Base-by-base conservation (phyloP, 352 stramenopile genomes). In the Elongisporangium undulatum region DNA sequence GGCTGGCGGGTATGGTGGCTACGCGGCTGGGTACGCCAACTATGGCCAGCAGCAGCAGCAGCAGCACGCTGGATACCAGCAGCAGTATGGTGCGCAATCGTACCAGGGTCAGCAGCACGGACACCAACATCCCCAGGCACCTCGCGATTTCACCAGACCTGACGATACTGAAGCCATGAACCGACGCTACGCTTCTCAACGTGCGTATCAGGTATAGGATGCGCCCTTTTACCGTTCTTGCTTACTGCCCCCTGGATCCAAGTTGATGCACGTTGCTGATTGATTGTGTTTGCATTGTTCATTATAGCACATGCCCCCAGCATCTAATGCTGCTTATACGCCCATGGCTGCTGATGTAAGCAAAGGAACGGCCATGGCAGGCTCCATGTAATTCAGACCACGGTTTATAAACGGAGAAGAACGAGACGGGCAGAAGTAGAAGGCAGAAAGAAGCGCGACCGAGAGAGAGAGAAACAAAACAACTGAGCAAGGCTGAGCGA, bases 91-190 rank as follows among this genome's bases (percentile, higher is more conserved):
- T 3, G 64, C 74, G 39, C 64, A 70, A 19, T 55, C 56, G 51
- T 63, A 71, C 51, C 62, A 65, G 29, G 55, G 55, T 24, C 71
- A 75, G 17, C 51, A 54, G 4, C 52, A 53, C 8, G 39, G 59
- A 19, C 49, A 39, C 29, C 45, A 69, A 17, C 62, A 70, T 19
- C 72, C 77, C 38, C 72, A 89, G 39, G 71, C 85, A 50, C 74
- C 72, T 24, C 78, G 60, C 5, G 84, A 94, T 55, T 94, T 94
- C 45, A 94, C 84, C 29, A 74, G 64, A 12, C 80, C 82, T 7
- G 84, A 94, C 50, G 79, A 94, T 55, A 66, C 85, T 38, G 80
- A 90, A 61, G 68, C 63, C 38, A 89, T 91, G 77, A 94, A 94
- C 66, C 84, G 78, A 56, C 79, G 79, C 66, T 94, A 88, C 53